These are phyloP conservation scores for Suzukiozyma palmioleophila DNA, from an alignment of 1,139 yeast species.

Conservation along the genomic window DNA sequence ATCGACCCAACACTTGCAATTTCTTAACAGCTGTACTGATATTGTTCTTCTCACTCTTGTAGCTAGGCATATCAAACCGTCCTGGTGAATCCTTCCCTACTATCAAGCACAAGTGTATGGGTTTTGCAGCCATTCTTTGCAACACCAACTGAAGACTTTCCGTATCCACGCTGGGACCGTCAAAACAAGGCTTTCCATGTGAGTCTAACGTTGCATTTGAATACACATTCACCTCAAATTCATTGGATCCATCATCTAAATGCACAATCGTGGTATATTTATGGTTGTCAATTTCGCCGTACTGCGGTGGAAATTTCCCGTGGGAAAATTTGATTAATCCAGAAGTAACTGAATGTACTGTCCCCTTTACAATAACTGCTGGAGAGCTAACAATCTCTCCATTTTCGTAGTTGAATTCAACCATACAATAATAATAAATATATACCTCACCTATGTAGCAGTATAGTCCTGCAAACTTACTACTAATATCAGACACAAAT, in stretches of 20 bases:
- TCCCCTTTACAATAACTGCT: conserved; percentile 35
- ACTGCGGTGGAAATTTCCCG: conserved; percentile 59
- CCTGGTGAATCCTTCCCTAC: conserved; percentile 76
- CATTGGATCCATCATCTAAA: conserved; percentile 55
- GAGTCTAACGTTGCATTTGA: conserved; percentile 23
- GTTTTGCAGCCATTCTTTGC: conserved; percentile 50
- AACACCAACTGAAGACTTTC: not conserved
- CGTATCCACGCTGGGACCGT: conserved; percentile 3
- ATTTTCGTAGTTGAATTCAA: conserved; percentile 26
- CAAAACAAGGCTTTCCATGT: conserved; percentile 26
- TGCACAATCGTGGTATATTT: conserved; percentile 74
- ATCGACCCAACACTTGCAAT: conserved; percentile 76
- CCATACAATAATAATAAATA: not conserved
- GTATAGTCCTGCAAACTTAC: too few relatives aligned
- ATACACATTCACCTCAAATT: conserved; percentile 26
- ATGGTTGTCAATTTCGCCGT: conserved; percentile 61
- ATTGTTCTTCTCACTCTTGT: conserved; percentile 58
- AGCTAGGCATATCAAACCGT: conserved; percentile 64
- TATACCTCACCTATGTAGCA: too few relatives aligned
- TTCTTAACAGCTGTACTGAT: conserved; percentile 72
- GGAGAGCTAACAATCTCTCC: conserved; percentile 42
- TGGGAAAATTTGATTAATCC: conserved; percentile 34
- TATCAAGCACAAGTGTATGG: conserved; percentile 76
- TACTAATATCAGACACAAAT: too few relatives aligned
- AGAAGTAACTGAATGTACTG: conserved; percentile 11